A percentile compares a stretch with the other conserved stretches of the same genome.
Conservation (phyloP, 2,329 filamentous ascomycete genomes). For the Colletotrichum sp. region DNA sequence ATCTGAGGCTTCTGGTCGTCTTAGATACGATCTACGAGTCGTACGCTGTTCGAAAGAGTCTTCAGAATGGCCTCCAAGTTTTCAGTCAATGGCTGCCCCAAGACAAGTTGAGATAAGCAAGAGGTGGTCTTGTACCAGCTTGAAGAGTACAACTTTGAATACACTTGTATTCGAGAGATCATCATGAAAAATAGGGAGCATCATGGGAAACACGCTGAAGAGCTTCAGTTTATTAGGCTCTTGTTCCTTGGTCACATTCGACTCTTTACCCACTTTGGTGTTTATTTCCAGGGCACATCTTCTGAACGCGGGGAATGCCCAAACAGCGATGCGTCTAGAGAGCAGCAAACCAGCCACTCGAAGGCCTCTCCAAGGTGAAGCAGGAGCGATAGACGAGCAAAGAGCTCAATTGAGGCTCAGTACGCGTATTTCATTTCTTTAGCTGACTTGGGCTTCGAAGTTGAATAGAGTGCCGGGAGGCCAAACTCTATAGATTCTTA, state of each 20-base stretch:
- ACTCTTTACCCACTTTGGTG: neutral
- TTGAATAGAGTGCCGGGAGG: neutral
- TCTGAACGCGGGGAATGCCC: neutral
- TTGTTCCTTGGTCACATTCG: neutral
- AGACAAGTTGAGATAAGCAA: neutral
- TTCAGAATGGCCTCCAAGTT: neutral
- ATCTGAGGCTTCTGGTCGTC: neutral
- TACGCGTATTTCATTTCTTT: accelerated
- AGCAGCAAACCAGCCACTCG: neutral
- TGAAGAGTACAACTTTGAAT: neutral
- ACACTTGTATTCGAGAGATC: neutral
- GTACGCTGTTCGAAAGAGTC: accelerated
- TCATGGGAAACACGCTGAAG: neutral
- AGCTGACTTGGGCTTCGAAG: neutral
- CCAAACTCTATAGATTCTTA: neutral
- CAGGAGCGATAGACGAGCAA: neutral
- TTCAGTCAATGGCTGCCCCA: neutral
- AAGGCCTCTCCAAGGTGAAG: too few species aligned
- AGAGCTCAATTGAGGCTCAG: accelerated
- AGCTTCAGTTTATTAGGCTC: neutral
- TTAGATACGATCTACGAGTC: neutral
- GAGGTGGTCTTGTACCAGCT: neutral
- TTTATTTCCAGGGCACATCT: neutral
- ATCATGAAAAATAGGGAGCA: neutral
- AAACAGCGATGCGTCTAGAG: accelerated